Evolutionary conservation across 1,284 basidiomycete species (phyloP).

Genomic region (Heterobasidion parviporum): DNA sequence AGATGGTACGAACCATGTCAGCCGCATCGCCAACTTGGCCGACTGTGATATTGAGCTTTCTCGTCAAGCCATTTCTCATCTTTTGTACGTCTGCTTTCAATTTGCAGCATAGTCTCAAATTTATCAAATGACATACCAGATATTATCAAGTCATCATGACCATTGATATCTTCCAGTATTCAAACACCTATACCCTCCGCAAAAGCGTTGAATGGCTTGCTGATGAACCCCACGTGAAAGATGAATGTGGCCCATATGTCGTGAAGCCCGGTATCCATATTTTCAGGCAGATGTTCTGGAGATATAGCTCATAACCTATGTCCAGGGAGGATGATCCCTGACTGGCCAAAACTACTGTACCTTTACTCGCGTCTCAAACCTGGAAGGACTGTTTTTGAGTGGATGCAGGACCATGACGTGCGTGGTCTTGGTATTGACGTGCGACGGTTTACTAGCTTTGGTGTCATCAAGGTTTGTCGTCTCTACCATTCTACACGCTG

Average conservation of each 20-base stretch:
- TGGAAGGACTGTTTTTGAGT: slow-evolving; percentile 79
- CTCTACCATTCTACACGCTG: not conserved
- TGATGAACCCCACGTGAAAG: slow-evolving; percentile 72
- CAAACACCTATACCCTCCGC: slow-evolving; percentile 93
- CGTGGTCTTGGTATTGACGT: slow-evolving; percentile 78
- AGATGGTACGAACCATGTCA: slow-evolving; percentile 88
- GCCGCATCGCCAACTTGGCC: slow-evolving; percentile 85
- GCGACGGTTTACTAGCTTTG: slow-evolving; percentile 93
- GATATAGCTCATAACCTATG: too few relatives aligned
- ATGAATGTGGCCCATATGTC: slow-evolving; percentile 88
- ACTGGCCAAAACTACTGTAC: slow-evolving; percentile 79
- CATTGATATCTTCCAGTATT: slow-evolving; percentile 94
- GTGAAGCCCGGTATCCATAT: slow-evolving; percentile 53
- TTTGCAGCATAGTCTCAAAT: not conserved
- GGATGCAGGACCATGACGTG: slow-evolving; percentile 80
- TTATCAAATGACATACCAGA: slow-evolving; percentile 27
- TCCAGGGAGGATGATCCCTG: slow-evolving; percentile 45
- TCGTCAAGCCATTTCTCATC: slow-evolving; percentile 84
- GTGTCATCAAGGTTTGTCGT: slow-evolving; percentile 81
- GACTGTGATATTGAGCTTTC: slow-evolving; percentile 85
- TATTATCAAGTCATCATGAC: slow-evolving; percentile 97
- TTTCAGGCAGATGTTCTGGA: not conserved
- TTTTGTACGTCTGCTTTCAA: slow-evolving; percentile 54
- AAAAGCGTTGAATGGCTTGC: slow-evolving; percentile 82
- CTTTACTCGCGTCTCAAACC: slow-evolving; percentile 85